Percentiles rank a stretch among this genome's conserved stretches.
Conservation (phyloP, 2,329 filamentous ascomycete genomes). For the Endoconidiophora polonica region DNA sequence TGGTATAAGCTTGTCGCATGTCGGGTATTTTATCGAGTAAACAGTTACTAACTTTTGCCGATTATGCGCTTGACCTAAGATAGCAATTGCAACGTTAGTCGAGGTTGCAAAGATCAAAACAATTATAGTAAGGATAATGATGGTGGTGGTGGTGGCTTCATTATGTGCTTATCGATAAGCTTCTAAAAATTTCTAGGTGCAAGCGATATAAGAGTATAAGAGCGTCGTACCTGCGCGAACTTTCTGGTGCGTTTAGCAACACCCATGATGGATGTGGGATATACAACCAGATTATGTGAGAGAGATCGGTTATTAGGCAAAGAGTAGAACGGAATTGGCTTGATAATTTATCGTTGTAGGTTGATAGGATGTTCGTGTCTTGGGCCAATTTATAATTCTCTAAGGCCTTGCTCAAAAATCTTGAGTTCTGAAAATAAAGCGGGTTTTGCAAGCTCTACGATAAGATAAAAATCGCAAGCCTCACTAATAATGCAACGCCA, state of each 20-base stretch:
- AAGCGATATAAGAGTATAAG: conserved; percentile 1
- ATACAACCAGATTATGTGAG: too few relatives aligned
- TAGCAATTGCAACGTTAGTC: background rate
- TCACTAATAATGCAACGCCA: background rate
- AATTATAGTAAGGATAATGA: too few relatives aligned
- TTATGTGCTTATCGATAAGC: too few relatives aligned
- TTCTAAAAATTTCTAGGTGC: too few relatives aligned
- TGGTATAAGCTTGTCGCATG: background rate
- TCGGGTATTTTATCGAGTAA: background rate
- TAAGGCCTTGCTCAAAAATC: conserved; percentile 8
- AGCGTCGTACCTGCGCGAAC: conserved; percentile 47
- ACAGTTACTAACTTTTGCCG: conserved; percentile 33
- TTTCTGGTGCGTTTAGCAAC: conserved; percentile 82
- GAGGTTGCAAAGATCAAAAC: too few relatives aligned
- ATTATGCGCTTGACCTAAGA: conserved; percentile 62
- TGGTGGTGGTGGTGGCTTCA: too few relatives aligned
- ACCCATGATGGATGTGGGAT: conserved; percentile 44
- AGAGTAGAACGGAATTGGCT: background rate
- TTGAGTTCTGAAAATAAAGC: conserved; percentile 12
- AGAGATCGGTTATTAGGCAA: too few relatives aligned
- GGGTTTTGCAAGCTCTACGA: conserved; percentile 10
- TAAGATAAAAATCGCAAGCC: background rate
- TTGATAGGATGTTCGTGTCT: background rate
- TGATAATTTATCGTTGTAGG: background rate
- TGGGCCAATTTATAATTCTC: background rate